A percentile compares a stretch with the other conserved stretches of the same genome.
phyloP scores from a whole-genome alignment of 805 yeast genomes.

The Pichia occidentalis region DNA sequence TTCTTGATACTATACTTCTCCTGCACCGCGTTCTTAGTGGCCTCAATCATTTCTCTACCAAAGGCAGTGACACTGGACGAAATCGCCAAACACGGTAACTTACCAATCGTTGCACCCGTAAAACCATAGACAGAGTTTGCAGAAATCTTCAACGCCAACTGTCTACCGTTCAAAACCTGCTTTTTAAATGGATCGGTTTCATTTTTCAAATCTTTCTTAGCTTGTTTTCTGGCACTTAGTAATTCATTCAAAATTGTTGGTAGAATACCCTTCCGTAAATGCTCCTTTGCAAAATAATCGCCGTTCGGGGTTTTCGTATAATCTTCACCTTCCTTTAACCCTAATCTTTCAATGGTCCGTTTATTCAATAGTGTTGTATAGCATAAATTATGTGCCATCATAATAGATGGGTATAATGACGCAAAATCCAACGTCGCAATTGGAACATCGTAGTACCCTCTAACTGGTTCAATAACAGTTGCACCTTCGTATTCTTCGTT shows the following conservation, averaged over 20 bases:
- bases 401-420: conserved; percentile 93
- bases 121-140: conserved; percentile 99
- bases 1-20: conserved; percentile 70
- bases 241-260: conserved; percentile 90
- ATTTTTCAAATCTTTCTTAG: conserved; percentile 81
- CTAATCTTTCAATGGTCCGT: conserved; percentile 58
- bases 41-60: conserved; percentile 95
- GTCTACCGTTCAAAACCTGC: conserved; percentile 95
- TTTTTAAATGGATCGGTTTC: conserved; percentile 93
- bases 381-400: conserved; percentile 98
- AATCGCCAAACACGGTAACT: conserved; percentile 91
- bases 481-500: conserved; percentile 98
- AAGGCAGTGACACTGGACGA: conserved; percentile 93
- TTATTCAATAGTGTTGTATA: conserved; percentile 81
- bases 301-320: conserved; percentile 87
- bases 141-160: conserved; percentile 89
- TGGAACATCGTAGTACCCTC: conserved; percentile 96
- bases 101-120: conserved; percentile 98
- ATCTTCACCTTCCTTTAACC: conserved; percentile 63
- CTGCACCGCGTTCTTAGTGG: conserved; percentile 82
- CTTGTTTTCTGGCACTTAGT: conserved; percentile 85
- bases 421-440: conserved; percentile 98
- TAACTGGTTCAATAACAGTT: conserved; percentile 91
- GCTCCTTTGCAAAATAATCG: conserved; percentile 74
- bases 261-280: conserved; percentile 71